Base-by-base conservation (phyloP, 1,139 yeast genomes). In the Hemisphaericaspora lyxosophila region DNA sequence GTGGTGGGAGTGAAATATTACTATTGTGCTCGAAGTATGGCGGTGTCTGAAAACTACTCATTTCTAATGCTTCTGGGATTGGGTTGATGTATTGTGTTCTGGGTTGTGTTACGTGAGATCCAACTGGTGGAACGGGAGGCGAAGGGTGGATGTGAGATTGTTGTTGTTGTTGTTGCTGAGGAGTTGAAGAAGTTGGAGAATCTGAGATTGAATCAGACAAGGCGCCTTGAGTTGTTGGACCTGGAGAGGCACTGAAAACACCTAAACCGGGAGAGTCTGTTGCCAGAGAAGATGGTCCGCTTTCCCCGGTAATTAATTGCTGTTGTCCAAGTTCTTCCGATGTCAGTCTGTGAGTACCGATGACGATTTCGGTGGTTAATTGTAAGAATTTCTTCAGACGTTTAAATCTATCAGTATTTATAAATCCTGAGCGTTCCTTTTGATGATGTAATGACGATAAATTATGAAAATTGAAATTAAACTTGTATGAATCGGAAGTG, bases 401-500 rank as follows among this genome's bases (percentile, higher is more conserved):
- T 55, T 86, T 86, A 49, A 82, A 70, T 50, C 75, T 75, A 60
- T 87, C 96, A 2, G 94, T 90, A 53, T 88, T 87, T 35, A 86
- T 73, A 57, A 83, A 80, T 12, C 70, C 76, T 4, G 66, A 59
- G 26, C 68, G 59, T 52, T 57, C 74, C 28, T 54, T 67, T 31
- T 41, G 47, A 47, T 53, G 71, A 50, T 48, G 47, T 12, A 36
- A 29, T 8, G 47, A 35, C 4, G 48, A 41, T 29, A 39, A 47
- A 33, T 33, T 33, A 25, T 49, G 44, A 30, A 45, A 54, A 38
- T 45, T 71, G 46, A 47, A 70, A 51, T 60, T 75, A 56, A 51
- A 64, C 44, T 55, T 65, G 46, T 53, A 47, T 24, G 45, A 18
- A 13, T 39, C 52, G 7, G 53, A 50, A n/a, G 52, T 20, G 11